Evolutionary conservation across 805 yeast species (phyloP), one percentile per base, ranked within the genome.

Genomic region (Candida maesae): DNA sequence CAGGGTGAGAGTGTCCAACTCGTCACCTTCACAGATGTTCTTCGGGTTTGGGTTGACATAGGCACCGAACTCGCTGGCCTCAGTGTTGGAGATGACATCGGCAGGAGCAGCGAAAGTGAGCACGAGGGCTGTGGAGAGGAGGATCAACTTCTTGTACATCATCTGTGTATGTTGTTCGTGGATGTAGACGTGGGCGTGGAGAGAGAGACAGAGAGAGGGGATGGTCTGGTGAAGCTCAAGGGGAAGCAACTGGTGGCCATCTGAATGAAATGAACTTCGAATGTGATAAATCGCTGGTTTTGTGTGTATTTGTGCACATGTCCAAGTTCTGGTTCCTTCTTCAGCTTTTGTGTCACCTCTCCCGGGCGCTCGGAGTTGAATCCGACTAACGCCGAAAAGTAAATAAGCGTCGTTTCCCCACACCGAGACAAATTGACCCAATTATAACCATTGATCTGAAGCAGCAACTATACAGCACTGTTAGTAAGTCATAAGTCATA

Each of bases 1-100:
- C 15, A 49, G 45, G 2, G 71, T 62, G 24, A 73, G 57, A 30
- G 64, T 65, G 34, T 66, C 63, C 27, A 71, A 52, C 45, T 73
- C 78, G 35, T 67, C 61, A 16, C 73, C 63, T 28, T 61, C 69
- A 55, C 78, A 74, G 34, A 62, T 61, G 18, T 68, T 63, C 37
- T 71, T 60, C 3, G 75, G 74, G 44, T 70, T 66, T 6, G 77
- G 73, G 49, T 73, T 73, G 34, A 66, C 60, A 53, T 73, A 71
- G 20, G 68, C 61, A 19, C 70, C 71, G 47, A 59, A 60, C 43
- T 67, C 73, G n/a, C 36, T 47, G 21, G 48, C 17, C 19, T 51
- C 56, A 11, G 53, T 44, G 21, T 44, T 41, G 17, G 60, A 50
- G 7, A 49, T 26, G 19, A 49, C 40, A 33, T 38, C 58, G 9